Percentiles rank a stretch among this genome's conserved stretches.
phyloP scores from a whole-genome alignment of 2,329 filamentous ascomycete genomes.

The Epicoccum sorghinum region DNA sequence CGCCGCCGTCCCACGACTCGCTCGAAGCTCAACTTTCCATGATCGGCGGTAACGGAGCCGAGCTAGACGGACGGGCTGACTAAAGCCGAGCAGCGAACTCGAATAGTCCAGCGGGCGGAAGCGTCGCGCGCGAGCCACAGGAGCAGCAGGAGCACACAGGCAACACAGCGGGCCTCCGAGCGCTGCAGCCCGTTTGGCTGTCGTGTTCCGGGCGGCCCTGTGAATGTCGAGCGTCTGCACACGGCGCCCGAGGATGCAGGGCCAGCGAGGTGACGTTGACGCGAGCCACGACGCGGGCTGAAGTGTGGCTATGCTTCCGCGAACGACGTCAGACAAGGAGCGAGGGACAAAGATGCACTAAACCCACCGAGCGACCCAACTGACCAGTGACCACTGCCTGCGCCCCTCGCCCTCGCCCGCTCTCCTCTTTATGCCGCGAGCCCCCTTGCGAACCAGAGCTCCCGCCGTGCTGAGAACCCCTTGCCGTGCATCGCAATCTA shows the following conservation, averaged over 20 bases:
- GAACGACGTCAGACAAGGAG: conserved; percentile 8
- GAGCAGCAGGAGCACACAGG: neutral
- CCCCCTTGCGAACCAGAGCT: conserved; percentile 4
- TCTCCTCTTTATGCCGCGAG: conserved; percentile 11
- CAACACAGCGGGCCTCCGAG: neutral
- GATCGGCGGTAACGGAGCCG: neutral
- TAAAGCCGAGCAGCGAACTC: neutral
- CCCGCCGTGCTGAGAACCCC: conserved; percentile 3
- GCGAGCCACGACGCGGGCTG: neutral
- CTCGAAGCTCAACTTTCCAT: neutral
- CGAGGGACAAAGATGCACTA: conserved; percentile 8
- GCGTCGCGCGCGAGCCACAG: neutral
- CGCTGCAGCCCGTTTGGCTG: no score
- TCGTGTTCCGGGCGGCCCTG: no score
- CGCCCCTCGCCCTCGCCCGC: neutral
- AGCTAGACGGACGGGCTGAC: neutral
- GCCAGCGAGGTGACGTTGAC: no score
- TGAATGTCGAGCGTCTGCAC: no score
- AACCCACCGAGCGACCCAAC: neutral
- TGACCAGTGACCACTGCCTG: neutral
- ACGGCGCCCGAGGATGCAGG: no score
- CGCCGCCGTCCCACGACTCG: neutral
- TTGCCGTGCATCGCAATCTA: conserved; percentile 14
- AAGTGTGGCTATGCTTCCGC: conserved; percentile 3
- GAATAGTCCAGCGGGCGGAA: neutral